Conservation (phyloP, 208 protist genomes). For the Acanthamoeba royreba region DNA sequence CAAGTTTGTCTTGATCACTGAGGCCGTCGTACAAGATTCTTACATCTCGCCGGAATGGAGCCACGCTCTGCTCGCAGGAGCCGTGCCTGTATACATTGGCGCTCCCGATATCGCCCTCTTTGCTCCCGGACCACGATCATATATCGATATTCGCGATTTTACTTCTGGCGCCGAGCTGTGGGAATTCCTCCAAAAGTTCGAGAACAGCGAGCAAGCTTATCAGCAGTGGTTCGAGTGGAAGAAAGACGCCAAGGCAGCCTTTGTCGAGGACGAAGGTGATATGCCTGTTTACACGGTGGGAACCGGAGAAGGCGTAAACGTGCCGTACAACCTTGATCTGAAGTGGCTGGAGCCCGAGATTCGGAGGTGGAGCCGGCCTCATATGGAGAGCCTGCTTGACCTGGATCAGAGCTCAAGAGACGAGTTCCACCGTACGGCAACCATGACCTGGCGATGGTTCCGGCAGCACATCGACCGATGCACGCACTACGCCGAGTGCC, state of each 20-base stretch:
- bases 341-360: background rate
- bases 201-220: too few relatives aligned
- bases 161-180: conserved; percentile 41
- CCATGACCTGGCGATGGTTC: background rate
- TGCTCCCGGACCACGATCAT: conserved; percentile 51
- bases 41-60: background rate
- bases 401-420: background rate
- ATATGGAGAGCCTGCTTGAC: background rate
- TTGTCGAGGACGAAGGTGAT: background rate
- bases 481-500: too few relatives aligned
- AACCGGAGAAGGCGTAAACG: background rate
- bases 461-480: background rate
- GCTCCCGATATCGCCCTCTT: conserved; percentile 66
- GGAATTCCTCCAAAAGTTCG: conserved; percentile 62
- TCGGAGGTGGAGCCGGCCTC: background rate
- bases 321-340: background rate
- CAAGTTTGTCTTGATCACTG: conserved; percentile 9
- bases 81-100: conserved; percentile 70
- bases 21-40: background rate
- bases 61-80: conserved; percentile 11
- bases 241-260: background rate
- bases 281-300: background rate
- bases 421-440: background rate
- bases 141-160: conserved; percentile 67
- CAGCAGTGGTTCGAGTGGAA: conserved; percentile 63